Conservation (phyloP, 768 basidiomycete genomes). For the Russula virescens region DNA sequence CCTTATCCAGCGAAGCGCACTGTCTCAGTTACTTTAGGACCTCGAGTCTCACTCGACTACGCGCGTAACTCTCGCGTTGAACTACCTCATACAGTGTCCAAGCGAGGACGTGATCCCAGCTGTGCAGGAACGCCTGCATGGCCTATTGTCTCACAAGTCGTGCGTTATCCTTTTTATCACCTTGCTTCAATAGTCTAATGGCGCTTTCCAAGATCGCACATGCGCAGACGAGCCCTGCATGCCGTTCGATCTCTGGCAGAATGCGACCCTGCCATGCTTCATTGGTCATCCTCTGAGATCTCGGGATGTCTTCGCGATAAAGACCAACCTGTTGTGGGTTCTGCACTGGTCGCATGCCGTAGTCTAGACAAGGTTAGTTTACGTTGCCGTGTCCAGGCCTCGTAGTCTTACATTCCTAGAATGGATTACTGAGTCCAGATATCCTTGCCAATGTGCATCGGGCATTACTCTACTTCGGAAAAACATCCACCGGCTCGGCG, state of each 20-base stretch:
- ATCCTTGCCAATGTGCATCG: slow-evolving; percentile 1
- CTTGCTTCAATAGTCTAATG: not conserved
- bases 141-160: slow-evolving; percentile 69
- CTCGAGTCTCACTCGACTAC: slow-evolving; percentile 52
- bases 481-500: slow-evolving; percentile 1
- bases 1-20: not conserved
- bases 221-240: slow-evolving; percentile 16
- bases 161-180: slow-evolving; percentile 45
- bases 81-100: slow-evolving; percentile 55
- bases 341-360: slow-evolving; percentile 17
- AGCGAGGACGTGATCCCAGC: slow-evolving; percentile 72
- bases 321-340: slow-evolving; percentile 16
- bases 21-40: slow-evolving; percentile 46
- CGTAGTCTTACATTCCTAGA: slow-evolving; percentile 8
- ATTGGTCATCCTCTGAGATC: slow-evolving; percentile 17
- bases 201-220: not conserved
- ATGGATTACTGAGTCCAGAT: slow-evolving; percentile 16
- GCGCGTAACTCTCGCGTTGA: slow-evolving; percentile 66
- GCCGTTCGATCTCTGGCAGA: slow-evolving; percentile 16
- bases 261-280: slow-evolving; percentile 13
- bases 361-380: slow-evolving; percentile 17
- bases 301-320: slow-evolving; percentile 16
- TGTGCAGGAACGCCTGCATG: slow-evolving; percentile 56
- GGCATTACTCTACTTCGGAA: slow-evolving; percentile 2
- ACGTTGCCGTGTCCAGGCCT: not conserved